These are phyloP conservation scores for Coemansia sp. DNA, from an alignment of 192 early-diverging fungal genomes.

Conservation along the genomic window DNA sequence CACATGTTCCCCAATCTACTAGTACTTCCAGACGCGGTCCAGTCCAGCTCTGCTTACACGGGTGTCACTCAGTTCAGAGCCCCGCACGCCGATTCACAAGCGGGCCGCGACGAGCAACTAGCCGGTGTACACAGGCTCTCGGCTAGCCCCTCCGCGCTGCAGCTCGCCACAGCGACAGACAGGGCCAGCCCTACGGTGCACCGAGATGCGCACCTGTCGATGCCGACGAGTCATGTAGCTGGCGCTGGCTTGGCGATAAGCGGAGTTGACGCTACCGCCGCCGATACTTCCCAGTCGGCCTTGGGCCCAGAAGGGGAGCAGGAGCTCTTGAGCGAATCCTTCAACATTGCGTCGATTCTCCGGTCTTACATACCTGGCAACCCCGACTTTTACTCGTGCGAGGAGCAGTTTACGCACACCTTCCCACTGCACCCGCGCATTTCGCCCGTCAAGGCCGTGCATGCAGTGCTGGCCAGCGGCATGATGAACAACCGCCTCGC, in stretches of 20 bases:
- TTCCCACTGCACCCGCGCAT: constrained; percentile 53
- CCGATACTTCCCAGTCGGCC: neutral
- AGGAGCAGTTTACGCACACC: constrained; percentile 36
- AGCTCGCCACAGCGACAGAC: neutral
- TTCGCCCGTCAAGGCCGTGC: constrained; percentile 20
- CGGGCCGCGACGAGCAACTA: constrained; percentile 19
- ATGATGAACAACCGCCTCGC: constrained; percentile 52
- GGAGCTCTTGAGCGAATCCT: constrained; percentile 10
- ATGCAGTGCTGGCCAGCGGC: constrained; percentile 43
- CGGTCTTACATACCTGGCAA: constrained; percentile 37
- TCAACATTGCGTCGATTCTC: constrained; percentile 44
- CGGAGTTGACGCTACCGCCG: neutral
- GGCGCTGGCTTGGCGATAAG: neutral
- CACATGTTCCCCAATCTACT: constrained; percentile 44
- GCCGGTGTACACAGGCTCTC: neutral
- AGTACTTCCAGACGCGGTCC: constrained; percentile 19
- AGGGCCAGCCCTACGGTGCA: neutral
- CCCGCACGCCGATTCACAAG: constrained; percentile 13
- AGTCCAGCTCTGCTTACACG: too few relatives aligned
- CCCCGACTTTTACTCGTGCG: constrained; percentile 37
- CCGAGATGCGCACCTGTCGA: neutral
- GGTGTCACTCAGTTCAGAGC: neutral
- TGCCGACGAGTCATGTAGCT: neutral
- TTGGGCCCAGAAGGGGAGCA: neutral
- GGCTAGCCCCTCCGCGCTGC: constrained; percentile 10